Conservation (phyloP, 2,329 filamentous ascomycete species). For the Arthrobotrys megalospora region DNA sequence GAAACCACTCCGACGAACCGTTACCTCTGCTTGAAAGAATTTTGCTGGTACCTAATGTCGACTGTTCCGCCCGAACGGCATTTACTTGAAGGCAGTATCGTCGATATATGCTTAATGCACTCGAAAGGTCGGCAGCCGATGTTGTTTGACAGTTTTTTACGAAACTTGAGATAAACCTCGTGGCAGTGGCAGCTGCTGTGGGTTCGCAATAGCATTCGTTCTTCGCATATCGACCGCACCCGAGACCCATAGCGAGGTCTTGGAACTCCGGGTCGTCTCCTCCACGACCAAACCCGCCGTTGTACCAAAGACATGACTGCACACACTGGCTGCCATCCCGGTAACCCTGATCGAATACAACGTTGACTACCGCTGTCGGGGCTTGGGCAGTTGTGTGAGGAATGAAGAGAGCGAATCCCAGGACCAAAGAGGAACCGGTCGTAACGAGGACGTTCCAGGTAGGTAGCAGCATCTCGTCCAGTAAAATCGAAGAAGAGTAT, state of each 20-base stretch:
- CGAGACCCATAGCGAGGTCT: conserved; percentile 52
- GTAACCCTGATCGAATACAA: conserved; percentile 33
- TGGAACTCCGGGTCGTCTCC: conserved; percentile 15
- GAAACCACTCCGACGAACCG: conserved; percentile 17
- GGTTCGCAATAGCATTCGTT: conserved; percentile 64
- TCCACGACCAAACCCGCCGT: conserved; percentile 63
- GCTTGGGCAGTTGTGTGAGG: conserved; percentile 36
- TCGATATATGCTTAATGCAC: conserved; percentile 60
- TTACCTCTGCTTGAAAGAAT: conserved; percentile 20
- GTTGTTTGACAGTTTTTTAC: conserved; percentile 63
- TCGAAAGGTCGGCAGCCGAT: conserved; percentile 60
- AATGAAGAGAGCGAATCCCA: conserved; percentile 25
- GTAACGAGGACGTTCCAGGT: conserved; percentile 40
- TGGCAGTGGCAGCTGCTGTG: conserved; percentile 62
- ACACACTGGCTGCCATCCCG: conserved; percentile 61
- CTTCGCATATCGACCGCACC: conserved; percentile 63
- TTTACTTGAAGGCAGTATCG: conserved; percentile 36
- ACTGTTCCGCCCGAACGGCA: conserved; percentile 2
- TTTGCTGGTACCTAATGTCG: conserved; percentile 14
- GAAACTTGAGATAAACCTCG: conserved; percentile 63
- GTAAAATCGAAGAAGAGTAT: conserved; percentile 22
- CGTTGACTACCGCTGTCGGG: conserved; percentile 45
- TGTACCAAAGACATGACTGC: conserved; percentile 63
- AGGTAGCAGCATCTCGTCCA: conserved; percentile 33
- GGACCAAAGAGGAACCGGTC: conserved; percentile 25